Conservation (phyloP, 2,329 filamentous ascomycete genomes). For the Curvularia verruculosa region DNA sequence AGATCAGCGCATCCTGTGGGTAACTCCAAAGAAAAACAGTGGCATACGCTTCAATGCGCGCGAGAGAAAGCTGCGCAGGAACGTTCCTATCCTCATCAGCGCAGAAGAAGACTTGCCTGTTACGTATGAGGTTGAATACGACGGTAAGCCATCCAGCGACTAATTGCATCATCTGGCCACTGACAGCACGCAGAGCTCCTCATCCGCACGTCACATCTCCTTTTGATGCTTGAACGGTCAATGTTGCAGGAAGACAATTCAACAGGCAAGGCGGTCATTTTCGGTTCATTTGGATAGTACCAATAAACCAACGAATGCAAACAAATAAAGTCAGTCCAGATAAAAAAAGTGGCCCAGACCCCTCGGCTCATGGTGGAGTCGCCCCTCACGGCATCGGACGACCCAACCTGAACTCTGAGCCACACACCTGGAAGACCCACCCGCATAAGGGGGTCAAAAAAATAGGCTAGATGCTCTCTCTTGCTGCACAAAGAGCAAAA, state of each 20-base stretch:
- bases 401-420: constrained; percentile 8
- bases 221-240: constrained; percentile 66
- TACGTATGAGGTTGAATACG: constrained; percentile 72
- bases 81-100: constrained; percentile 62
- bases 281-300: constrained; percentile 56
- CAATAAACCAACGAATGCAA: constrained; percentile 3
- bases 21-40: constrained; percentile 66
- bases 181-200: constrained; percentile 34
- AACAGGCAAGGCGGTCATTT: constrained; percentile 70
- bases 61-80: constrained; percentile 55
- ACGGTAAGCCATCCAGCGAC: constrained; percentile 60
- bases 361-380: constrained; percentile 6
- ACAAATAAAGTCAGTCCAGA: constrained; percentile 1
- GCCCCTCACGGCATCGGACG: constrained; percentile 7
- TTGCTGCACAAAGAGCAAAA: background rate
- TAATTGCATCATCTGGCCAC: background rate
- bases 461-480: background rate
- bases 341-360: constrained; percentile 2
- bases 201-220: constrained; percentile 41
- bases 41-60: constrained; percentile 72
- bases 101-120: constrained; percentile 70
- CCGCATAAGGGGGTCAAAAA: background rate
- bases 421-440: background rate
- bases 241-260: constrained; percentile 64
- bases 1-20: constrained; percentile 66